Evolutionary conservation across 1,139 yeast genomes (phyloP), one percentile per base, ranked within the genome.

Genomic region (Zhuliangozyma parablackwelliae): DNA sequence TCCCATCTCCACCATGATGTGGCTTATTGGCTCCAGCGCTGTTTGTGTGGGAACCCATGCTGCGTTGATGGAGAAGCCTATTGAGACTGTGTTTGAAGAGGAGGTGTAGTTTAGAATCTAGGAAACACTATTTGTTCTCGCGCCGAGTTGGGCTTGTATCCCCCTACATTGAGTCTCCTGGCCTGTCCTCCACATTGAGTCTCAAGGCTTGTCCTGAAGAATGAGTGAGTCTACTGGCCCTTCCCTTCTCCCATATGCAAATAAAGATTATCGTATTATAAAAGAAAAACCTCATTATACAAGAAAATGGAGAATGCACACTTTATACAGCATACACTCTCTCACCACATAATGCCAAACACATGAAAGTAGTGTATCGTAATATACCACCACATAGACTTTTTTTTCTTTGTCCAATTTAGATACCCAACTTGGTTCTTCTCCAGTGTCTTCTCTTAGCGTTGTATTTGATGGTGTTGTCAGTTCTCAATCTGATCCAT

Each of bases 381-480:
- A 16, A 16, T 16, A 16, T 3, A 16, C 16, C 16, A 16, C 4
- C 16, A 16, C 16, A 16, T 3, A 4, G 3, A 16, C 16, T 16
- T 16, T 4, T n/a, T 7, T 21, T 21, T 21, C 23, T 6, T 23
- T 23, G 10, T 23, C 24, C 24, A 23, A 44, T 78, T 78, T 88
- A 92, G 82, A 92, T 75, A 84, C 83, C 81, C 78, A 94, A 83
- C 95, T 92, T 94, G 65, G 97, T 92, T 85, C 98, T 88, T 86
- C 97, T 92, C 99, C 99, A 94, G 95, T 94, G 96, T 83, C 98
- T 86, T 87, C 97, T 89, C 90, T 92, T 92, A 69, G 96, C 95
- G 79, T 92, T 92, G 90, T 90, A 92, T 82, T 92, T 87, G 82
- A 92, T 85, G 64, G 82, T 89, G 95, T 89, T 90, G 75, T 78